Evolutionary conservation across 1,139 yeast species (phyloP).

Genomic region (Debaryomyces subglobosus): DNA sequence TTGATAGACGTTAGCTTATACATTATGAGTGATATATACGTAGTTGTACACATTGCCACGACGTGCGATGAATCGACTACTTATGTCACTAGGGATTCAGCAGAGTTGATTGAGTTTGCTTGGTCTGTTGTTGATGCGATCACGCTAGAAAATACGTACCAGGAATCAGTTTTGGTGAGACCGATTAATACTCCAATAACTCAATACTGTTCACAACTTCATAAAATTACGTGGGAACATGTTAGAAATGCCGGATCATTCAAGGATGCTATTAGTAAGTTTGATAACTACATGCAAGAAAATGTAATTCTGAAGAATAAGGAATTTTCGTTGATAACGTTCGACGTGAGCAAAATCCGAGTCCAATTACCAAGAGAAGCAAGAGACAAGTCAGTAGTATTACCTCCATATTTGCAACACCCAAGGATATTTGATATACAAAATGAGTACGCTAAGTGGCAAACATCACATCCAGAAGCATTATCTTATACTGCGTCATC

Average conservation of each 20-base stretch:
- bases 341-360: constrained; percentile 68
- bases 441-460: constrained; percentile 75
- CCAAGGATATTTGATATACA: constrained; percentile 78
- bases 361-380: constrained; percentile 84
- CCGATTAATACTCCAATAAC: constrained; percentile 74
- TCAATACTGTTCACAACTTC: constrained; percentile 55
- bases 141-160: constrained; percentile 36
- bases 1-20: constrained; percentile 1
- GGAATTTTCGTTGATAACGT: constrained; percentile 69
- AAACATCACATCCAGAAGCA: constrained; percentile 61
- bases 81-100: constrained; percentile 61
- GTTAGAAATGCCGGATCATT: constrained; percentile 58
- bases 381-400: constrained; percentile 67
- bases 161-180: constrained; percentile 54
- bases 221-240: constrained; percentile 64
- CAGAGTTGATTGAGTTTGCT: constrained; percentile 68
- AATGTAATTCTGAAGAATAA: constrained; percentile 43
- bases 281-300: constrained; percentile 55
- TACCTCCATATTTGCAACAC: constrained; percentile 77
- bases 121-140: constrained; percentile 56
- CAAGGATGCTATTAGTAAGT: constrained; percentile 58
- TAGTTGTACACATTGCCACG: constrained; percentile 64
- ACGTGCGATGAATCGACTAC: constrained; percentile 70
- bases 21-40: constrained; percentile 59
- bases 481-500: constrained; percentile 53